Percentiles rank a stretch among this genome's conserved stretches.
These are phyloP conservation scores for Claviceps africana DNA, from an alignment of 2,329 filamentous ascomycete genomes.

Conservation along the genomic window DNA sequence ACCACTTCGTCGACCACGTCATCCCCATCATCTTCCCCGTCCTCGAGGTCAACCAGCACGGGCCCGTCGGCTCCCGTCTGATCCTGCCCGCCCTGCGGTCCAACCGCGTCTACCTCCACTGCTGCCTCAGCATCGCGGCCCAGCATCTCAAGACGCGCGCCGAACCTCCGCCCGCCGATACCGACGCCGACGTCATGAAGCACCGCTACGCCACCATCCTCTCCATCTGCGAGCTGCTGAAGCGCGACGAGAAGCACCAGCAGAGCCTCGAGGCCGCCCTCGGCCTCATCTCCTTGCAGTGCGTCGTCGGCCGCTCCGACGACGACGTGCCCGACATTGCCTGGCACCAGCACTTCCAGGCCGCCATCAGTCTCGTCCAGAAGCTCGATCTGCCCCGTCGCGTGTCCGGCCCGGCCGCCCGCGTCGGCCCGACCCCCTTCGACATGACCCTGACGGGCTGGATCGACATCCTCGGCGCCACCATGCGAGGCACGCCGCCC, in stretches of 20 bases:
- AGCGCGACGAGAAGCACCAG: slow-evolving; percentile 66
- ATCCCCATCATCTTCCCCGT: slow-evolving; percentile 84
- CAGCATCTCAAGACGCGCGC: slow-evolving; percentile 73
- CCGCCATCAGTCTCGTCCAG: slow-evolving; percentile 69
- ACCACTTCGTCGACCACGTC: slow-evolving; percentile 83
- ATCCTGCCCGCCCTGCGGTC: slow-evolving; percentile 77
- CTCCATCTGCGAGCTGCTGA: slow-evolving; percentile 69
- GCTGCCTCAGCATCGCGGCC: slow-evolving; percentile 83
- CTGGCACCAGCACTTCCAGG: slow-evolving; percentile 95
- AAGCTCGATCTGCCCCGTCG: slow-evolving; percentile 66
- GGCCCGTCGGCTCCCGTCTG: slow-evolving; percentile 64
- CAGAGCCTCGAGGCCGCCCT: slow-evolving; percentile 86
- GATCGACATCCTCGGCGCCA: slow-evolving; percentile 94
- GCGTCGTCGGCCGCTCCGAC: slow-evolving; percentile 73
- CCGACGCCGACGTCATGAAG: slow-evolving; percentile 82
- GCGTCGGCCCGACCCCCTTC: slow-evolving; percentile 54
- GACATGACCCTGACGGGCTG: slow-evolving; percentile 90
- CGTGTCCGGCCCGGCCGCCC: slow-evolving; percentile 45
- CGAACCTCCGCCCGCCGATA: slow-evolving; percentile 51
- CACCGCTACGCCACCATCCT: slow-evolving; percentile 83
- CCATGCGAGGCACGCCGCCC: slow-evolving; percentile 76
- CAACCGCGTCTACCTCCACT: slow-evolving; percentile 90
- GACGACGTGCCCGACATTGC: slow-evolving; percentile 81
- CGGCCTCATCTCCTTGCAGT: slow-evolving; percentile 93
- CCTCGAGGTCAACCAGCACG: slow-evolving; percentile 77